Conservation (phyloP, 768 basidiomycete species). For the Suillus cothurnatus region DNA sequence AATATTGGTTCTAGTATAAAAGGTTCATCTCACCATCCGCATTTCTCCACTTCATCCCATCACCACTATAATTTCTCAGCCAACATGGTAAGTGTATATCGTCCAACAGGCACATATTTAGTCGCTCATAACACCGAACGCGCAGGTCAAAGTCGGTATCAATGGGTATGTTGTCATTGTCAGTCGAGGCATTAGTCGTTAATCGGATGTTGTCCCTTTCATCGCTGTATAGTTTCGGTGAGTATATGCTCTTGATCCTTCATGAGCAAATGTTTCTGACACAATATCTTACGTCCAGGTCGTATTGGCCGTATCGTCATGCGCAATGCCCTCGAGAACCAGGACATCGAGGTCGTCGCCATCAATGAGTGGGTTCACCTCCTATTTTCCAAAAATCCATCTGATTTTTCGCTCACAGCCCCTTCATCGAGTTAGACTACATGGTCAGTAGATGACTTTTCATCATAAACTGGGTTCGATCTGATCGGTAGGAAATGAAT, state of each 20-base stretch:
- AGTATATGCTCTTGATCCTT: slow-evolving; percentile 26
- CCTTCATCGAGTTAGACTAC: slow-evolving; percentile 96
- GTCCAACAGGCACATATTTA: neutral
- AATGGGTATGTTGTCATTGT: slow-evolving; percentile 69
- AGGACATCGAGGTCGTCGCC: slow-evolving; percentile 84
- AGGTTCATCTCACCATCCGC: slow-evolving; percentile 9
- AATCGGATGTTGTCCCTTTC: slow-evolving; percentile 11
- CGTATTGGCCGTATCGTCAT: slow-evolving; percentile 99
- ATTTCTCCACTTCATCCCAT: slow-evolving; percentile 11
- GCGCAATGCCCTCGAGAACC: slow-evolving; percentile 84
- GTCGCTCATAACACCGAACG: slow-evolving; percentile 12
- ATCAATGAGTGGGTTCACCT: slow-evolving; percentile 80
- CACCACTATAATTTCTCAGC: slow-evolving; percentile 8
- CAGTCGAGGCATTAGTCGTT: slow-evolving; percentile 14
- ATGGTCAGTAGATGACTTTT: slow-evolving; percentile 60
- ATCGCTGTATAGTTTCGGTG: slow-evolving; percentile 67
- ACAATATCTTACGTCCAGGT: slow-evolving; percentile 45
- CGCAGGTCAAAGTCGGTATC: slow-evolving; percentile 87
- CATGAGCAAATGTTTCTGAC: slow-evolving; percentile 13
- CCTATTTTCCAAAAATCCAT: slow-evolving; percentile 6
- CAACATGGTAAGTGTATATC: slow-evolving; percentile 28
- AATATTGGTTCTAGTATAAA: slow-evolving; percentile 25
- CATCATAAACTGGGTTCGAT: neutral
- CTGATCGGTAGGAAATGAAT: slow-evolving; percentile 8
- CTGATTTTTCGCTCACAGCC: slow-evolving; percentile 48